Conservation (phyloP, 2,329 filamentous ascomycete genomes). For the Pyrenophora teres region DNA sequence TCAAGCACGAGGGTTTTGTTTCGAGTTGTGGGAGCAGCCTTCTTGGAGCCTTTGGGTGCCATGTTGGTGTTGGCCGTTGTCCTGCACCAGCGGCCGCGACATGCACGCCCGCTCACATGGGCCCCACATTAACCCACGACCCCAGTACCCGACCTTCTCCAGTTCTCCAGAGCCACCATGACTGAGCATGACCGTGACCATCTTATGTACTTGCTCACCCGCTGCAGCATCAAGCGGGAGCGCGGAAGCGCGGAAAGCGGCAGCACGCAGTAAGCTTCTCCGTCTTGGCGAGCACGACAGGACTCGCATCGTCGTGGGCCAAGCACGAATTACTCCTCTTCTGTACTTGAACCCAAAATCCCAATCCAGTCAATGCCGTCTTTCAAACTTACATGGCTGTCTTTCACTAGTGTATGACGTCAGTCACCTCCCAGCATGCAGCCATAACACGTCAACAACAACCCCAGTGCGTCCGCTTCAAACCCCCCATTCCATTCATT, state of each 20-base stretch:
- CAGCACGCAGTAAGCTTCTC: too few species aligned
- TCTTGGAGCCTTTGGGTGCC: conserved; percentile 43
- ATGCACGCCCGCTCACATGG: conserved; percentile 14
- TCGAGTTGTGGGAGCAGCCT: conserved; percentile 24
- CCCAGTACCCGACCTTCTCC: neutral
- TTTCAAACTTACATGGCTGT: neutral
- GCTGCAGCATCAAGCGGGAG: too few species aligned
- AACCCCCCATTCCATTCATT: neutral
- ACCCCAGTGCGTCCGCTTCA: neutral
- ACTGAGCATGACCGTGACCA: too few species aligned
- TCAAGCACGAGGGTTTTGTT: conserved; percentile 78
- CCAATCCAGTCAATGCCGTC: too few species aligned
- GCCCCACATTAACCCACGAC: neutral
- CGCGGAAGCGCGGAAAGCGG: too few species aligned
- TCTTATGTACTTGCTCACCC: too few species aligned
- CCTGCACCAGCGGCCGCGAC: neutral
- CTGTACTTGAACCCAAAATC: too few species aligned
- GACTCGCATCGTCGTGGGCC: too few species aligned
- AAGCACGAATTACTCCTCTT: too few species aligned
- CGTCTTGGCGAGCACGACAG: too few species aligned
- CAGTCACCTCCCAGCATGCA: neutral
- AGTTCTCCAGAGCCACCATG: neutral
- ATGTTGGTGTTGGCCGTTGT: conserved; percentile 16
- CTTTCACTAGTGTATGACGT: conserved; percentile 8
- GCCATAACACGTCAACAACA: neutral